Evolutionary conservation across 371 early-diverging fungal genomes (phyloP).

Genomic region (Nematocida ausubeli): DNA sequence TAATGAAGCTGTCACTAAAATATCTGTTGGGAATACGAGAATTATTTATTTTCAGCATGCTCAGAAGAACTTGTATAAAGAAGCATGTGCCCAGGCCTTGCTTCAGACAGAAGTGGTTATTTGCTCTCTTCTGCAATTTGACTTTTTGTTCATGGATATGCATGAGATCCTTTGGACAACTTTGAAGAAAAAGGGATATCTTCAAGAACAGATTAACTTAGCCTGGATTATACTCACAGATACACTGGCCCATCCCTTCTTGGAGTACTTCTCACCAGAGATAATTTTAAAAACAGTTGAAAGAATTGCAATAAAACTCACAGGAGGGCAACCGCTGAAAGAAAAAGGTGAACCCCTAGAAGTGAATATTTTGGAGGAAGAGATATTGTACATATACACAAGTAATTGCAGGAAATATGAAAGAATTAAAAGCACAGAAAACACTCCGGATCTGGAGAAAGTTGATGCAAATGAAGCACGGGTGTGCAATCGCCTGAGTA

Average conservation of each 20-base stretch:
- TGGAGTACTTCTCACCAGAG: conserved; percentile 6
- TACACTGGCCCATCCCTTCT: not conserved
- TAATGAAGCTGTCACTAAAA: not conserved
- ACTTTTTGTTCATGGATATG: conserved; percentile 26
- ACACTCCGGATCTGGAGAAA: conserved; percentile 10
- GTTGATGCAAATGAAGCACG: conserved; percentile 14
- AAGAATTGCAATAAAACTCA: not conserved
- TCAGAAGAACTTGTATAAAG: not conserved
- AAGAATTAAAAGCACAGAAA: conserved; percentile 10
- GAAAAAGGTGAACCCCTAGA: not conserved
- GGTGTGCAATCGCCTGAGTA: conserved; percentile 39
- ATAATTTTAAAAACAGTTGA: not conserved
- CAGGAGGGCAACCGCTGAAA: not conserved
- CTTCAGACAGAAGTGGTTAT: conserved; percentile 44
- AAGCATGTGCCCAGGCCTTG: not conserved
- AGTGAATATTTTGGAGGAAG: not conserved
- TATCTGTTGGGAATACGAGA: not conserved
- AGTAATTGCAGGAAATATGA: not conserved
- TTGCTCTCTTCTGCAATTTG: conserved; percentile 13
- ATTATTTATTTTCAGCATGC: not conserved
- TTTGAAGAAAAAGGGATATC: not conserved
- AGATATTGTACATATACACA: not conserved
- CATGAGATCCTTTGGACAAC: not conserved
- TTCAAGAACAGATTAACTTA: not conserved
- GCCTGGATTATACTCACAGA: conserved; percentile 34